Conservation (phyloP, 2,329 filamentous ascomycete species). For the Fusarium keratoplasticum region DNA sequence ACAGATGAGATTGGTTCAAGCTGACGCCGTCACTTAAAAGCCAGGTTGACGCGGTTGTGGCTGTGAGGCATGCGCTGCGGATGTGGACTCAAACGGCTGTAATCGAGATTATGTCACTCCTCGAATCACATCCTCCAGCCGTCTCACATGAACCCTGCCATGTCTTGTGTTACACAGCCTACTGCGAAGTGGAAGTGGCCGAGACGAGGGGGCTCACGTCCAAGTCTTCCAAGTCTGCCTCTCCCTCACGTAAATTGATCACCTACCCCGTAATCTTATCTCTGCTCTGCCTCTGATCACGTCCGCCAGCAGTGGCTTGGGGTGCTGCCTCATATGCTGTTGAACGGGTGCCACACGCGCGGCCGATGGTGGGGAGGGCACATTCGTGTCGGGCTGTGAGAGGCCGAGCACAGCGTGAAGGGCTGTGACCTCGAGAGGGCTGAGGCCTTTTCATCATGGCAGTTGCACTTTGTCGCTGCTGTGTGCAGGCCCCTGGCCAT, state of each 20-base stretch:
- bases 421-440: constrained; percentile 30
- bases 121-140: constrained; percentile 13
- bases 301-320: constrained; percentile 11
- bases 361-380: constrained; percentile 27
- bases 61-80: neutral
- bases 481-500: constrained; percentile 12
- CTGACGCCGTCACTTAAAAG: neutral
- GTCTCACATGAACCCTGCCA: constrained; percentile 21
- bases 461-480: neutral
- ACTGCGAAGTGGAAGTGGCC: neutral
- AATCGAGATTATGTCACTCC: constrained; percentile 29
- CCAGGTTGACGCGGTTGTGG: neutral
- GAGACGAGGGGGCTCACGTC: neutral
- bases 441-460: constrained; percentile 3
- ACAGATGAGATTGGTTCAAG: neutral
- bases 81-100: neutral
- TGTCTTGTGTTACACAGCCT: constrained; percentile 17
- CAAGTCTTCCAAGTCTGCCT: neutral
- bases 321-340: constrained; percentile 6
- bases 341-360: constrained; percentile 41
- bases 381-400: constrained; percentile 50
- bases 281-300: neutral
- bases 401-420: constrained; percentile 41
- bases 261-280: constrained; percentile 7
- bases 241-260: constrained; percentile 16